Evolutionary conservation across 495 filamentous ascomycete species (phyloP).

Genomic region (Tuber magnatum): DNA sequence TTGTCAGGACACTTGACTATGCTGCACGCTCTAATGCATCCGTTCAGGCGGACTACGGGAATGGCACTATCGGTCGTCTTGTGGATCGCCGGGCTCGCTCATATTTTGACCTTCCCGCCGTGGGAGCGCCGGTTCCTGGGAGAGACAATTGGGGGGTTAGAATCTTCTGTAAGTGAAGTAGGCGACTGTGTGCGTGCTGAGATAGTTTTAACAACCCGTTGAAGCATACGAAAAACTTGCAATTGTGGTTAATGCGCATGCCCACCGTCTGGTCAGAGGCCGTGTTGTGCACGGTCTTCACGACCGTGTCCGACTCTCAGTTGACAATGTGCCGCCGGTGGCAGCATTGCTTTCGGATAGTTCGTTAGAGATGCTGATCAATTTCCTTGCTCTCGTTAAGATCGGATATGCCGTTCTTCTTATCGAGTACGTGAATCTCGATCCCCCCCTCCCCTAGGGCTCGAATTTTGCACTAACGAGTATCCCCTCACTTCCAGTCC

Average conservation of each 20-base stretch:
- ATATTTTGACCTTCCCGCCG: slow-evolving; percentile 38
- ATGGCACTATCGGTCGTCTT: slow-evolving; percentile 45
- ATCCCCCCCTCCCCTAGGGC: no score
- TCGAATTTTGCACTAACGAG: no score
- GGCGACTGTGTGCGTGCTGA: background rate
- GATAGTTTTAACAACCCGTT: slow-evolving; percentile 15
- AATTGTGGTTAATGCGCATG: slow-evolving; percentile 15
- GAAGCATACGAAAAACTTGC: slow-evolving; percentile 12
- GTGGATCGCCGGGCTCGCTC: slow-evolving; percentile 46
- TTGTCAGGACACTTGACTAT: slow-evolving; percentile 26
- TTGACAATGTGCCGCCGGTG: no score
- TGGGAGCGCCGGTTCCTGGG: slow-evolving; percentile 45
- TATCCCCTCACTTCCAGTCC: no score
- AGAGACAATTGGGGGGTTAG: slow-evolving; percentile 21
- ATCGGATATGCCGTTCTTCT: no score
- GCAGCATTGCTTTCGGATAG: no score
- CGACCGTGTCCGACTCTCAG: background rate
- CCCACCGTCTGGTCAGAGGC: slow-evolving; percentile 9
- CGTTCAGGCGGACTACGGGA: background rate
- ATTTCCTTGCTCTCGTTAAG: no score
- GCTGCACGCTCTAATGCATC: slow-evolving; percentile 41
- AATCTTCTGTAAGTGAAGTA: slow-evolving; percentile 34
- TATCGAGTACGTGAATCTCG: no score
- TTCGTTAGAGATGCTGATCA: no score
- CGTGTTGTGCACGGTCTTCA: slow-evolving; percentile 5